A percentile compares a stretch with the other conserved stretches of the same genome.
Evolutionary conservation across 78 protist species (phyloP).

Genomic region (Dictyostelium firmibasis): DNA sequence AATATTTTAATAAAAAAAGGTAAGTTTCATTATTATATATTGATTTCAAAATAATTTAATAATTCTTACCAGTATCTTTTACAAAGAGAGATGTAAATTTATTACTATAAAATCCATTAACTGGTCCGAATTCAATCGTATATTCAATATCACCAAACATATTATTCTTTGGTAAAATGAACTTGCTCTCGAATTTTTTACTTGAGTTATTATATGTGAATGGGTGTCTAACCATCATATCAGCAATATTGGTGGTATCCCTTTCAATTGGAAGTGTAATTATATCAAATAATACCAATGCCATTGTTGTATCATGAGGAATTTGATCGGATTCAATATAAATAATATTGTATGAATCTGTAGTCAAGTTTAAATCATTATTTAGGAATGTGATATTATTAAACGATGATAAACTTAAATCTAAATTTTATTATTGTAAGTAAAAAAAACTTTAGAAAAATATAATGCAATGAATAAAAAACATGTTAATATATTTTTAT

Average conservation of each 20-base stretch:
- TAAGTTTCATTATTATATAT: too few relatives aligned
- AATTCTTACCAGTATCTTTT: not conserved
- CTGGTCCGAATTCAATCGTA: too few relatives aligned
- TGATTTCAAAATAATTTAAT: too few relatives aligned
- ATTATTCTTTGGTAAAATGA: not conserved
- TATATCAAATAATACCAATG: not conserved
- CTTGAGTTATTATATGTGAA: not conserved
- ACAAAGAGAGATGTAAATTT: too few relatives aligned
- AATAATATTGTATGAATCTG: not conserved
- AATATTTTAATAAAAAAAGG: too few relatives aligned
- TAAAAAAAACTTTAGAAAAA: too few relatives aligned
- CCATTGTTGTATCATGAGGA: not conserved
- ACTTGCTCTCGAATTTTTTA: not conserved
- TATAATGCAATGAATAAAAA: too few relatives aligned
- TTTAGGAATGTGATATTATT: not conserved
- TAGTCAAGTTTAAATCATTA: not conserved
- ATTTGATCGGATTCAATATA: not conserved
- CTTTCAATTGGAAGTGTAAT: not conserved
- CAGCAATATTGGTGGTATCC: not conserved
- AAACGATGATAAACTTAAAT: not conserved
- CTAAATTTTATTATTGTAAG: too few relatives aligned
- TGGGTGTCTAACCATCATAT: not conserved
- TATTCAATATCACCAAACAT: not conserved
- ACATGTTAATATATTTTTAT: not conserved
- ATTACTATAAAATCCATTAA: too few relatives aligned